Evolutionary conservation across 345 rosid genomes (phyloP), one percentile per base, ranked within the genome.

Genomic region (Streptanthus diversifolius): DNA sequence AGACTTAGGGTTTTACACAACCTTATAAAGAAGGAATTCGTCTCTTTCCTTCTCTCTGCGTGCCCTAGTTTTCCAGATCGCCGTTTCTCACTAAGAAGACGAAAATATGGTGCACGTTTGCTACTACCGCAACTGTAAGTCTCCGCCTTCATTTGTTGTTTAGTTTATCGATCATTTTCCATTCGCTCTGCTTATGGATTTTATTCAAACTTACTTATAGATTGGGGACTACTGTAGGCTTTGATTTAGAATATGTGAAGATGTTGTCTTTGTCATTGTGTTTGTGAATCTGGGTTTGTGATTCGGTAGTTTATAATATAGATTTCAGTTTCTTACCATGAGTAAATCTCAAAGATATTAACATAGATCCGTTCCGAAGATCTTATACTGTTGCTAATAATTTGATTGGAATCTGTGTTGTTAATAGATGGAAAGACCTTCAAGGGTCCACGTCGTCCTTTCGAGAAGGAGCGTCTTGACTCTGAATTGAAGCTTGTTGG

Each of bases 401-500:
- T 47, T 43, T 55, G 25, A 21, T n/a, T 35, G 15, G 17, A 33
- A 56, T 24, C 10, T 24, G 18, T 73, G 9, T 61, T 56, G 53
- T 33, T 14, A 0, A 18, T 52, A 86, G 87, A 86, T 79, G 87
- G 88, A 27, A 86, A 84, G 39, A 84, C 85, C 17, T 86, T 84
- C 71, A 86, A 86, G 84, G 83, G 84, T 24, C 90, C 88, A 0
- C 78, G 88, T 29, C 88, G 88, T 66, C 90, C 90, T 0, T 84
- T 83, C 32, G 90, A 84, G 80, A 86, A 84, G 81, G 88, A 86
- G 68, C 87, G 90, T 73, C 75, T 83, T 53, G 90, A 86, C 66
- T 83, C 90, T 19, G 90, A 84, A 54, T 64, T 86, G 78, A 86
- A 80, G 79, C 83, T 84, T 0, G 90, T 86, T 5, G 90, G 88